Evolutionary conservation across 352 stramenopile species (phyloP), one percentile per base, ranked within the genome.

Genomic region (Pythium chondricola): DNA sequence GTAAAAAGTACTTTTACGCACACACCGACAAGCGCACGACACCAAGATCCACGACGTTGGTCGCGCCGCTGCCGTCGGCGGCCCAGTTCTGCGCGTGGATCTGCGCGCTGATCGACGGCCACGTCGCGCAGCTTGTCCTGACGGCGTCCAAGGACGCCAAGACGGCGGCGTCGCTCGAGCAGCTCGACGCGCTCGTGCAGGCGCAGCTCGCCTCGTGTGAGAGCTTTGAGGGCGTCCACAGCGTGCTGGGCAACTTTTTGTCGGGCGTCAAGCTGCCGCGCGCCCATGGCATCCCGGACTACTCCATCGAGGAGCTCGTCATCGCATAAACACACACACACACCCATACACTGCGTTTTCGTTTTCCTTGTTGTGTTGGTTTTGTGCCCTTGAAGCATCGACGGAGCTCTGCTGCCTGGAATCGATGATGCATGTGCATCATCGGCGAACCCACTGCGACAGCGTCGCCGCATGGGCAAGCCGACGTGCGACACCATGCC

Each of bases 231-330:
- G 67, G 57, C 33, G 75, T 90, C 16, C 71, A 87, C 35, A 75
- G 66, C 47, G 82, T 90, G 41, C 61, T 93, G 31, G 78, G 71
- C 55, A 88, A 92, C 70, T 85, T 88, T 37, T 33, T 92, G 37
- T 80, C 69, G n/a, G 73, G 74, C 31, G 71, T 87, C 43, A 69
- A 69, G 56, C 65, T 93, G 36, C 76, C 78, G 27, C 61, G 64
- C 33, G 68, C 74, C 16, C 74, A 75, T 20, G 75, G 71, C 58
- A 74, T 90, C 39, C 59, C 75, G 9, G 75, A 90, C 54, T 90
- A 90, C 62, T 80, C 69, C 43, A 85, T 90, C 61, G 78, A 90
- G 63, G 70, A 87, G 56, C 59, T 90, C 32, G 48, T 60, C 43
- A 70, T 86, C 42, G 86, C 83, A 69, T 47, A 56, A 22, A 43